Evolutionary conservation across 345 rosid species (phyloP), one percentile per base, ranked within the genome.

Genomic region (Heritiera fomes): DNA sequence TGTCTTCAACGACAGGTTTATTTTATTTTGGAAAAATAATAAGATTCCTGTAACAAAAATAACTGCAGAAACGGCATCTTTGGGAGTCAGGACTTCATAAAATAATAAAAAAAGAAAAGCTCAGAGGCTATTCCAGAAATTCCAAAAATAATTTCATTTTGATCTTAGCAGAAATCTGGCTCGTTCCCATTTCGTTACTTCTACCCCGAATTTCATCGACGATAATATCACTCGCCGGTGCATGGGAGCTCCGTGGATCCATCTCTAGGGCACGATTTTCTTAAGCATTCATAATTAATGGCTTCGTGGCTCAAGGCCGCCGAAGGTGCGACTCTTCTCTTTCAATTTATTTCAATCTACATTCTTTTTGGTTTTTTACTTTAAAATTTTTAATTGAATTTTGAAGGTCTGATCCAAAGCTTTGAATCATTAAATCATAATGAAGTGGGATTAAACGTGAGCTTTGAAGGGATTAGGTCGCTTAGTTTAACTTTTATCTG

Each of bases 291-390:
- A 45, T 52, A 76, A 77, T 76, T 81, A 79, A 96, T 96, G 99
- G 94, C 97, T 80, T 88, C 93, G 79, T 96, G 99, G 99, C 94
- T 96, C 70, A 96, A 94, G 86, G 98, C 92, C 71, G 99, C 99
- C 41, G 99, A 95, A 95, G 99, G 99, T 95, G 15, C 43, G 82
- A 32, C 49, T 85, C 77, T 71, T 40, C 43, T 38, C 45, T 23
- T 40, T 47, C 52, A 52, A 17, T 77, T 68, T 13, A 14, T 34
- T 77, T 66, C 74, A 8, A 46, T 18, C 68, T 79, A 38, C 71
- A 40, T 72, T 47, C 47, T 10, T 8, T 55, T 15, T 14, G 8
- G 8, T 12, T 55, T 15, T 14, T 14, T 9, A 5, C 45, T n/a
- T 49, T 41, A 41, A 15, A 9, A 15, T 7, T 77, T 55, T 43